Conservation (phyloP, 2,329 filamentous ascomycete genomes). For the Mariannaea elegans region DNA sequence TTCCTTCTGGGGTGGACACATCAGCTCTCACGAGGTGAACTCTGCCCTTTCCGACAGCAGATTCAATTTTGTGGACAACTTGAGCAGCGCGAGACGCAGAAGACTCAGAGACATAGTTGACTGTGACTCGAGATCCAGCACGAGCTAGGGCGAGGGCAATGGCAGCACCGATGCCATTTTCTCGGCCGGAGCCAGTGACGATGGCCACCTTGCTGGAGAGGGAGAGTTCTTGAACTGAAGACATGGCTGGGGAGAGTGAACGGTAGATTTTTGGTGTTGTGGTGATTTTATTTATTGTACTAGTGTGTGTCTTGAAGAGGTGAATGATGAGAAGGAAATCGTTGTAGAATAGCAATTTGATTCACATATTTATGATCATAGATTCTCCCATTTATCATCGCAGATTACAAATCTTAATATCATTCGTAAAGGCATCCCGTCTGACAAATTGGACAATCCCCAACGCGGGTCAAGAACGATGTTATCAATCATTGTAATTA, state of each 20-base stretch:
- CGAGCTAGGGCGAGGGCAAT: constrained; percentile 48
- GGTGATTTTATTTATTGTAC: not conserved
- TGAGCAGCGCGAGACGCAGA: constrained; percentile 41
- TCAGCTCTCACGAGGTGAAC: constrained; percentile 42
- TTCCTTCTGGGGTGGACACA: constrained; percentile 41
- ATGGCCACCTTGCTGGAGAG: constrained; percentile 51
- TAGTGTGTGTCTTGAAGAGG: not conserved
- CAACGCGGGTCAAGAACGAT: not conserved
- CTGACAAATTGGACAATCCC: not conserved
- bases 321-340: not conserved
- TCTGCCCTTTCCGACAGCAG: constrained; percentile 3
- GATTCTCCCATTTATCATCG: too few species aligned
- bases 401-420: too few species aligned
- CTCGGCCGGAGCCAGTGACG: constrained; percentile 51
- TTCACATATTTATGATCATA: too few species aligned
- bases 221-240: constrained; percentile 27
- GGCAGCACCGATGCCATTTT: constrained; percentile 52
- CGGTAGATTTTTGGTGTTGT: too few species aligned
- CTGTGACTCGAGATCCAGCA: constrained; percentile 48
- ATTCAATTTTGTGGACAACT: constrained; percentile 36
- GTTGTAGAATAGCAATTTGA: too few species aligned
- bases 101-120: constrained; percentile 50
- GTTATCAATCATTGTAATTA: not conserved
- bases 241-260: not conserved
- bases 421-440: not conserved